A percentile compares a stretch with the other conserved stretches of the same genome.
Conservation (phyloP, 1,284 basidiomycete genomes). For the Phlebopus sp. region DNA sequence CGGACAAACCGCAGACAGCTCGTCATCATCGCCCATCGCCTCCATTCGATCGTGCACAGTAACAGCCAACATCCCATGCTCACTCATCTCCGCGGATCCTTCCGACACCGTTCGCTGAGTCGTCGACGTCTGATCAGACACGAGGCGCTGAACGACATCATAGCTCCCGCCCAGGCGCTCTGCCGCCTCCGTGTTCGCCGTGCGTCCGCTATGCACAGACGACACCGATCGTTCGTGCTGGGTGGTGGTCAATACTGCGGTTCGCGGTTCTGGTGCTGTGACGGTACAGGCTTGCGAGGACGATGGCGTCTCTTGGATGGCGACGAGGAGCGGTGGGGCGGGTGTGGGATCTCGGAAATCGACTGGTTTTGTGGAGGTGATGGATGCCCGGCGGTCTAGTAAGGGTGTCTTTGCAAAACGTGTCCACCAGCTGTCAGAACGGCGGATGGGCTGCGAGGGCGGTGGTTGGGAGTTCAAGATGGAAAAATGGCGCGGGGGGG, state of each 20-base stretch:
- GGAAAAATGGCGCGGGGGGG: slow-evolving; percentile 11
- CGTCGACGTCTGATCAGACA: slow-evolving; percentile 32
- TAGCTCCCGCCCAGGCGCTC: slow-evolving; percentile 62
- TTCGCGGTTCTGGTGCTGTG: slow-evolving; percentile 11
- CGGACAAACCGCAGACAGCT: slow-evolving; percentile 14
- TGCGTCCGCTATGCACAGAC: slow-evolving; percentile 46
- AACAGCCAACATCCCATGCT: slow-evolving; percentile 16
- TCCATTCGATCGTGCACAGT: slow-evolving; percentile 11
- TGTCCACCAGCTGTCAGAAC: slow-evolving; percentile 48
- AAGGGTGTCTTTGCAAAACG: slow-evolving; percentile 42
- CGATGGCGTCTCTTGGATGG: slow-evolving; percentile 52
- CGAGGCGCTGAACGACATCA: slow-evolving; percentile 64
- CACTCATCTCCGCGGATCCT: slow-evolving; percentile 24
- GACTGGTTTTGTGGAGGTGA: slow-evolving; percentile 46
- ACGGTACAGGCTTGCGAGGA: slow-evolving; percentile 31
- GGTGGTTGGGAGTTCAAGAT: slow-evolving; percentile 29
- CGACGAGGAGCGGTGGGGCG: slow-evolving; percentile 51
- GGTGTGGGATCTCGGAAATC: slow-evolving; percentile 75
- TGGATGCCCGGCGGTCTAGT: slow-evolving; percentile 37
- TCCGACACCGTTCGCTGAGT: slow-evolving; percentile 23
- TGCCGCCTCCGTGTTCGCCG: slow-evolving; percentile 63
- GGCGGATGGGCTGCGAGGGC: slow-evolving; percentile 32
- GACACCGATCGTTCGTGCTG: slow-evolving; percentile 50
- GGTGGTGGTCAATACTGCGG: slow-evolving; percentile 12
- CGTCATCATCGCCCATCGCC: slow-evolving; percentile 10